Percentiles rank a stretch among this genome's conserved stretches.
These are phyloP conservation scores for Lobulomyces angularis DNA, from an alignment of 192 early-diverging fungal genomes.

Conservation along the genomic window DNA sequence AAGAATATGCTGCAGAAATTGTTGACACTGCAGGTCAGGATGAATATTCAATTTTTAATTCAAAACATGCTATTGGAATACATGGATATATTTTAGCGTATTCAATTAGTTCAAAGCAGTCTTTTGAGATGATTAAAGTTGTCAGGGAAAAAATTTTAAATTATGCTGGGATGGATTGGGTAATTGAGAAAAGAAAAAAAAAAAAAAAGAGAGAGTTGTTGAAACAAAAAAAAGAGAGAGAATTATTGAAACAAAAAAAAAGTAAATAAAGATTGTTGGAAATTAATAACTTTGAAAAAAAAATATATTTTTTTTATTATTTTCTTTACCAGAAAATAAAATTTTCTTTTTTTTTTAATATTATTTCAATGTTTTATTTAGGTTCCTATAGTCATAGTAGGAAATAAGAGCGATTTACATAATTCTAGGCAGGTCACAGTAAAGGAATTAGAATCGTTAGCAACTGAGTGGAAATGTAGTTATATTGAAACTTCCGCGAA, in stretches of 20 bases:
- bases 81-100: slow-evolving; percentile 94
- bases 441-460: slow-evolving; percentile 65
- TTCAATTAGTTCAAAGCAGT: slow-evolving; percentile 70
- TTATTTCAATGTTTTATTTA: background rate
- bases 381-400: background rate
- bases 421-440: slow-evolving; percentile 61
- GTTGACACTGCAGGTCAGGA: slow-evolving; percentile 95
- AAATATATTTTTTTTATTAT: background rate
- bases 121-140: slow-evolving; percentile 80
- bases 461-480: slow-evolving; percentile 73
- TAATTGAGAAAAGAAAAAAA: no score
- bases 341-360: no score
- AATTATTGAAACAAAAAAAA: no score
- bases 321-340: no score
- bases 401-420: slow-evolving; percentile 67
- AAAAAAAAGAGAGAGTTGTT: no score
- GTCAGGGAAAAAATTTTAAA: slow-evolving; percentile 91
- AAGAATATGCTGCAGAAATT: slow-evolving; percentile 80
- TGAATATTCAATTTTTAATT: slow-evolving; percentile 86
- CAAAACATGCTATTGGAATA: slow-evolving; percentile 76
- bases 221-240: no score
- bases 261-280: slow-evolving; percentile 11
- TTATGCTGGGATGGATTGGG: slow-evolving; percentile 77
- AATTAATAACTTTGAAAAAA: slow-evolving; percentile 1
- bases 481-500: slow-evolving; percentile 87